Conservation (phyloP, 345 rosid genomes). For the Odontarrhena argentea region DNA sequence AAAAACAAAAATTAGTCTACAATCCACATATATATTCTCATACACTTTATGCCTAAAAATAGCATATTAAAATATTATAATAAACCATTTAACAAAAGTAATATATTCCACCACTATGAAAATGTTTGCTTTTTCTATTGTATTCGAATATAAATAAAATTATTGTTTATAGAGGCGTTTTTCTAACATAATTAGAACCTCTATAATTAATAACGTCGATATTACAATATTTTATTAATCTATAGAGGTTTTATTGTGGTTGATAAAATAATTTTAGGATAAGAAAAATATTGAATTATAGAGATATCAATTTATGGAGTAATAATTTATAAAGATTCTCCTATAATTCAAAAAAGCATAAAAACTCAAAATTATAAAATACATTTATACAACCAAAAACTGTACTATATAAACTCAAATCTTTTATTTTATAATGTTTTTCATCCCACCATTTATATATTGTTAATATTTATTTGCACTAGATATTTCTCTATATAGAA, state of each 20-base stretch:
- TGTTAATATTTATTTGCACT: slow-evolving; percentile 4
- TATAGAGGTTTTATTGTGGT: too few relatives aligned
- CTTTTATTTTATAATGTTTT: not conserved
- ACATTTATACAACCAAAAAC: not conserved
- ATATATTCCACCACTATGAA: too few relatives aligned
- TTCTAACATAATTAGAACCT: not conserved
- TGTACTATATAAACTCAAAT: not conserved
- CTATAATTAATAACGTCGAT: too few relatives aligned
- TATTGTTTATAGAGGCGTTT: not conserved
- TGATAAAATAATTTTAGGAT: too few relatives aligned
- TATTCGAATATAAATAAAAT: not conserved
- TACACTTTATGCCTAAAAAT: not conserved
- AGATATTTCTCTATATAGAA: not conserved
- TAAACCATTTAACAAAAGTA: too few relatives aligned
- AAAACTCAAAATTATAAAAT: not conserved
- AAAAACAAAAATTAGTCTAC: too few relatives aligned
- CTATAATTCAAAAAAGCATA: not conserved
- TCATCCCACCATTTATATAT: slow-evolving; percentile 9
- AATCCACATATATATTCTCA: not conserved
- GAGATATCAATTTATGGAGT: too few relatives aligned
- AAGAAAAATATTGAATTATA: too few relatives aligned
- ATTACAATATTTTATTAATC: too few relatives aligned
- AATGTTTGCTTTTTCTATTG: too few relatives aligned
- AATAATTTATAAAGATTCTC: too few relatives aligned
- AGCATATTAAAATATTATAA: not conserved